Evolutionary conservation across 176 grass and related monocot genomes (phyloP).

Genomic region (Chloris gayana): DNA sequence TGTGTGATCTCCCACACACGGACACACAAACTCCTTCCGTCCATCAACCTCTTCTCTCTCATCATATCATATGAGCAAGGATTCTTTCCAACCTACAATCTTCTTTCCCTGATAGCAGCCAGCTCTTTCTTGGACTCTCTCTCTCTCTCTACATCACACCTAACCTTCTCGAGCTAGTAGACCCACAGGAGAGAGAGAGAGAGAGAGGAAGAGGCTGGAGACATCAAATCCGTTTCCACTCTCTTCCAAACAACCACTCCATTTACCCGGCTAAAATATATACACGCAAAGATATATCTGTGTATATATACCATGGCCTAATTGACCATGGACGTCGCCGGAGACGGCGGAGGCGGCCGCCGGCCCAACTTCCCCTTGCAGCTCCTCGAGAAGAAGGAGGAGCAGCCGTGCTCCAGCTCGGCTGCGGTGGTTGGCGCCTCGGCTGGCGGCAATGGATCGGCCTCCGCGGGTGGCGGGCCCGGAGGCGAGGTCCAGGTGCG

Average conservation of each 20-base stretch:
- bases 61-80: constrained; percentile 66
- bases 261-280: constrained; percentile 39
- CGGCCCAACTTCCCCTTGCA: constrained; percentile 85
- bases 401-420: constrained; percentile 75
- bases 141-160: constrained; percentile 44
- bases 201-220: constrained; percentile 11
- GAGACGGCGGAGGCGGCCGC: constrained; percentile 62
- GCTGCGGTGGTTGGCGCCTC: constrained; percentile 39
- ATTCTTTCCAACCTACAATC: constrained; percentile 67
- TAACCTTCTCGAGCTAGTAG: constrained; percentile 55
- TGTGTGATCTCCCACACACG: constrained; percentile 72
- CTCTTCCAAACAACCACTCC: constrained; percentile 48
- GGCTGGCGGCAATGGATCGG: constrained; percentile 50
- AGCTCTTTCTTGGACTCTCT: constrained; percentile 33
- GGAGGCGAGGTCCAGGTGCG: constrained; percentile 45
- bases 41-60: constrained; percentile 36
- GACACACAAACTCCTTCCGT: constrained; percentile 10
- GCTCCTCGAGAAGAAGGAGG: constrained; percentile 93
- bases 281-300: constrained; percentile 25
- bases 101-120: constrained; percentile 46
- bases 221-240: constrained; percentile 53
- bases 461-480: neutral
- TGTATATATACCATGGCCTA: constrained; percentile 53
- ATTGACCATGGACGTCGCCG: constrained; percentile 63
- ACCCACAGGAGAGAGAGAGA: constrained; percentile 31